phyloP scores from a whole-genome alignment of 1,284 basidiomycete species.

The Sanguinoderma infundibulare region DNA sequence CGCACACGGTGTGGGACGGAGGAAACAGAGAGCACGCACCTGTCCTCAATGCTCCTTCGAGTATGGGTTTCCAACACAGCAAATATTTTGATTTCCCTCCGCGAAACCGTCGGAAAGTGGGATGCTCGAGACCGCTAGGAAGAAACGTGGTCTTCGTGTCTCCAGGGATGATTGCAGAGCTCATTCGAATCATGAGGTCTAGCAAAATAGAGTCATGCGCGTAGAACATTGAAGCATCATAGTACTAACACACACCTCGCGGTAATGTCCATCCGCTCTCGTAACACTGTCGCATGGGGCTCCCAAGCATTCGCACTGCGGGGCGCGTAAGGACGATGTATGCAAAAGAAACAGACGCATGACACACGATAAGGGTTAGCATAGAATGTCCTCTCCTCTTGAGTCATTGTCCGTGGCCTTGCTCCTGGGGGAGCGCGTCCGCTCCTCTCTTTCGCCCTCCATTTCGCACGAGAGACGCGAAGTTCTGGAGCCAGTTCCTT shows the following conservation, averaged over 20 bases:
- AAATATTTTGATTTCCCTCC: conserved; percentile 54
- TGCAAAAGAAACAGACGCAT: neutral
- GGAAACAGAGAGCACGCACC: conserved; percentile 33
- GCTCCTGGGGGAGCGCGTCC: conserved; percentile 35
- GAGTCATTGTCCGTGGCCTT: conserved; percentile 58
- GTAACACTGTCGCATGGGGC: conserved; percentile 61
- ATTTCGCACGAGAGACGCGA: conserved; percentile 8
- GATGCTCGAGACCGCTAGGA: conserved; percentile 73
- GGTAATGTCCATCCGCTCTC: conserved; percentile 58
- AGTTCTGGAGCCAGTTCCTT: conserved; percentile 19
- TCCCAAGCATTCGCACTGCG: conserved; percentile 72
- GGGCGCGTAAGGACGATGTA: neutral
- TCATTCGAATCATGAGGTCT: conserved; percentile 74
- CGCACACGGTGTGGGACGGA: neutral
- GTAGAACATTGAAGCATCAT: neutral
- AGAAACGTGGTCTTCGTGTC: conserved; percentile 40
- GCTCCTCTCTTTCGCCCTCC: conserved; percentile 4
- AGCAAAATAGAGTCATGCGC: conserved; percentile 7
- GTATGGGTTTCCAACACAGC: conserved; percentile 56
- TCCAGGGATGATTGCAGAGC: conserved; percentile 47
- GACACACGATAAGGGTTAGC: conserved; percentile 74
- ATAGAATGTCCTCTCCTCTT: conserved; percentile 66
- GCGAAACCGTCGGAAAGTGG: conserved; percentile 53
- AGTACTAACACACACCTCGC: conserved; percentile 45
- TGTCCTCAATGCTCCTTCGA: conserved; percentile 41